Conservation (phyloP, 2,329 filamentous ascomycete species). For the Pseudogymnoascus sp. region DNA sequence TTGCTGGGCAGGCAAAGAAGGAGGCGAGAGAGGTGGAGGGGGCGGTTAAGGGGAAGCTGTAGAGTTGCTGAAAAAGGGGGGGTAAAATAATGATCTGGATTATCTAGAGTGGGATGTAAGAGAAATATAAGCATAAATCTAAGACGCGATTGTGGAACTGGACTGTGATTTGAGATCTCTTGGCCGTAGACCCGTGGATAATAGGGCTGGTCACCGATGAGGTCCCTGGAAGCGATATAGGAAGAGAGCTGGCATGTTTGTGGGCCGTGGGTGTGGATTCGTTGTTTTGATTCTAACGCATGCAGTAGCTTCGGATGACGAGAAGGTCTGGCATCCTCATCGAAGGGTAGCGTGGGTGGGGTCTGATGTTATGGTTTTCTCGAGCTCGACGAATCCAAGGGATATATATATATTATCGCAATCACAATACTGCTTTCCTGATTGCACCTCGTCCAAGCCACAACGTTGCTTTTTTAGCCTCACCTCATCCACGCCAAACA, state of each 20-base stretch:
- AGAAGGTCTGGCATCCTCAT: neutral
- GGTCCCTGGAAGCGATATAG: too few relatives aligned
- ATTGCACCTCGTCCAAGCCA: too few relatives aligned
- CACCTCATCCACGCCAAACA: neutral
- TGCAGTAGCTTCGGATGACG: neutral
- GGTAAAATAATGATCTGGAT: neutral
- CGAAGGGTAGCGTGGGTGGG: too few relatives aligned
- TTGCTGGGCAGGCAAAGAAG: constrained; percentile 24
- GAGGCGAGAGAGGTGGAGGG: constrained; percentile 26
- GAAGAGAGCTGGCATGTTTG: neutral
- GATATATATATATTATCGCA: neutral
- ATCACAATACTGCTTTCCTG: neutral
- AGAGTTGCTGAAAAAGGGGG: neutral
- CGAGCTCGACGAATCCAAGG: neutral
- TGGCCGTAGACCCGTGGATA: neutral
- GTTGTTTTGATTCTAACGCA: neutral
- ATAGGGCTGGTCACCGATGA: too few relatives aligned
- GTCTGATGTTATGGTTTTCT: neutral
- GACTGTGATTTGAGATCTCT: neutral
- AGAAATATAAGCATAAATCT: neutral
- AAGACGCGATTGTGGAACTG: neutral
- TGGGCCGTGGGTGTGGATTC: neutral
- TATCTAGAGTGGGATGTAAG: neutral
- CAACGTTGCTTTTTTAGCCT: too few relatives aligned
- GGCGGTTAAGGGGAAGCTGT: neutral